Base-by-base conservation (phyloP, 768 basidiomycete species). In the Leucosporidium yakuticum region DNA sequence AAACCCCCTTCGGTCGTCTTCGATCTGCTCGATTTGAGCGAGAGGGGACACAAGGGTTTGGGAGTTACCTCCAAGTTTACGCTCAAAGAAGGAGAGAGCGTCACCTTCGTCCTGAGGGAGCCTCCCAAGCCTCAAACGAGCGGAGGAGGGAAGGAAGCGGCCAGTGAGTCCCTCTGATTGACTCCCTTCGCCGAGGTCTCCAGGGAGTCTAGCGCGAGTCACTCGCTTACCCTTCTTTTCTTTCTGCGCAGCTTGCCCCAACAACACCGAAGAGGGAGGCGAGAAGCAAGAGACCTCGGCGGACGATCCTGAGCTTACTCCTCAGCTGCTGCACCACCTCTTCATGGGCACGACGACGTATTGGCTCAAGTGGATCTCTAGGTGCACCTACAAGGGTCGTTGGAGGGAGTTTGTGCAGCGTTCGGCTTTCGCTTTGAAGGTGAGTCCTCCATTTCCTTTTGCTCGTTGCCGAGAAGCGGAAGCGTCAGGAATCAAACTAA, bases 331-430 rank as follows among this genome's bases (percentile, higher is more conserved):
- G 36, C 64, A 70, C 19, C 25, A 59, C 29, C 31, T 77, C 44
- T 64, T 62, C 19, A 80, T 83, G 85, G 83, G 85, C 7, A 96
- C 94, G 5, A 86, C 86, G 69, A 79, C 79, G 31, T 96, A 89
- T 77, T 97, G 93, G 93, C 86, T 86, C 69, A 80, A 84, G 27
- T 97, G 94, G 94, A 87, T 96, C 73, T 83, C 85, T n/a, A 84
- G 85, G 71, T 91, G 89, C 44, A 91, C 88, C 0, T 99, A 99
- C 78, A 84, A 83, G 20, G 96, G 95, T 0, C 85, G 91, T 21
- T 99, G 96, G 96, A 88, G 94, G 74, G 96, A 99, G 78, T 87
- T 89, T 3, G 93, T 98, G 8, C 86, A 91, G 75, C 85, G 94
- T 29, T 92, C 90, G 65, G 95, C 92, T 1, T 82, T 97, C n/a